Conservation (phyloP, 2,329 filamentous ascomycete genomes). For the Cordyceps sp. region DNA sequence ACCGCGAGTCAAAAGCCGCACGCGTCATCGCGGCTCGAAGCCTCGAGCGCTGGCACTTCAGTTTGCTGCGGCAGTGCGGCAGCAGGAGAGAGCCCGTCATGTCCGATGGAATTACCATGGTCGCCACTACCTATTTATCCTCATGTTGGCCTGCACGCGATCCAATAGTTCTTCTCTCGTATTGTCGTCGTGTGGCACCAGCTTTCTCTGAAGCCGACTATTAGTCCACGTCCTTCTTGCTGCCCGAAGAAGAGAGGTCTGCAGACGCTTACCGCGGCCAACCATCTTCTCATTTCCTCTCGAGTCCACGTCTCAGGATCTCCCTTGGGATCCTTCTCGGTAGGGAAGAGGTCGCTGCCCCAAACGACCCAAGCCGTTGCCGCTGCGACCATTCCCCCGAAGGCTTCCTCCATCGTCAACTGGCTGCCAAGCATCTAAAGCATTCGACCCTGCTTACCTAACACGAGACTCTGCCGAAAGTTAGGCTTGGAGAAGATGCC, state of each 20-base stretch:
- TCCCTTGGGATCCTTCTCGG: slow-evolving; percentile 58
- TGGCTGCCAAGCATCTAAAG: no score
- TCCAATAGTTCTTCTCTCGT: slow-evolving; percentile 29
- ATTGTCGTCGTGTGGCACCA: slow-evolving; percentile 25
- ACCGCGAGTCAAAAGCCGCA: no score
- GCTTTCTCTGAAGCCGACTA: slow-evolving; percentile 21
- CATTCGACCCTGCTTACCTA: slow-evolving; percentile 46
- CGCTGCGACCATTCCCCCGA: slow-evolving; percentile 66
- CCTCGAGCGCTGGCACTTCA: no score
- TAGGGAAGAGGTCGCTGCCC: slow-evolving; percentile 71
- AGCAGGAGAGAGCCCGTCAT: no score
- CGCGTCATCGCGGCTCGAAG: no score
- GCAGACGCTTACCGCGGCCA: slow-evolving; percentile 51
- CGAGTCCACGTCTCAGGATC: slow-evolving; percentile 56
- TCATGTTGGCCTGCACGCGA: slow-evolving; percentile 29
- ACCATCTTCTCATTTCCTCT: slow-evolving; percentile 67
- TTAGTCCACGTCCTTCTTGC: no score
- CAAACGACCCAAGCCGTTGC: slow-evolving; percentile 74
- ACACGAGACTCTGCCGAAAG: slow-evolving; percentile 42
- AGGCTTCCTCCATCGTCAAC: slow-evolving; percentile 34
- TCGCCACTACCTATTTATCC: no score
- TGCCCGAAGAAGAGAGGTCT: no score
- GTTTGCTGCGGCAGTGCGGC: no score
- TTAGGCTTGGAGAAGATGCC: background rate
- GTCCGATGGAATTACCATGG: no score